Percentiles rank a stretch among this genome's conserved stretches.
phyloP scores from a whole-genome alignment of 2,329 filamentous ascomycete species.

The Salinomyces thailandicus region DNA sequence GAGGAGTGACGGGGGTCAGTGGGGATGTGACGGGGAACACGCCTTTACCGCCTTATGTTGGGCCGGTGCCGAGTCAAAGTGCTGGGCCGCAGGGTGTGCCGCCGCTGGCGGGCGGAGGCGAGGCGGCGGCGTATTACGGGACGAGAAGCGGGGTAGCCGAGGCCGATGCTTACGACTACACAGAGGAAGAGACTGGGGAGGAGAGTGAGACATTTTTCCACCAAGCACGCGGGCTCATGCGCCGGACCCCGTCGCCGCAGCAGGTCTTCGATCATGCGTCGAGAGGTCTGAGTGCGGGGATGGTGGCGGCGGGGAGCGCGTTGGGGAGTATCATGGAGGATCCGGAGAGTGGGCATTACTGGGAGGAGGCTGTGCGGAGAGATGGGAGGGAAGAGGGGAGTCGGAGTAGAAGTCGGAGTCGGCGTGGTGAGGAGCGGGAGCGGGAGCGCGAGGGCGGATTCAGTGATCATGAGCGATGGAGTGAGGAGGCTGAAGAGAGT shows the following conservation, averaged over 20 bases:
- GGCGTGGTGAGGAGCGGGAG: slow-evolving; percentile 13
- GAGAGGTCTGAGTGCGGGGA: slow-evolving; percentile 67
- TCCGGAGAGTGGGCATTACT: slow-evolving; percentile 57
- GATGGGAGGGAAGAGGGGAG: slow-evolving; percentile 9
- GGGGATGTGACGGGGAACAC: not conserved
- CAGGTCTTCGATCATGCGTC: slow-evolving; percentile 78
- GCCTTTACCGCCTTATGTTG: slow-evolving; percentile 5
- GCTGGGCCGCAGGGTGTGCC: slow-evolving; percentile 17
- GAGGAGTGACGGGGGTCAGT: not conserved
- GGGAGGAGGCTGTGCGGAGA: slow-evolving; percentile 5
- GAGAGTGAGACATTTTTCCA: slow-evolving; percentile 19
- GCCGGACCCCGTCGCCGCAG: slow-evolving; percentile 75
- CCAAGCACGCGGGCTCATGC: slow-evolving; percentile 69
- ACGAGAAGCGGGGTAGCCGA: slow-evolving; percentile 7
- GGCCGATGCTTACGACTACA: slow-evolving; percentile 4
- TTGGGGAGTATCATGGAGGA: slow-evolving; percentile 80
- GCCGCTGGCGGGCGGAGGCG: slow-evolving; percentile 19
- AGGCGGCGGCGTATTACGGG: slow-evolving; percentile 23
- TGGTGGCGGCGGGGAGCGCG: slow-evolving; percentile 71
- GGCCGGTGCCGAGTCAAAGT: slow-evolving; percentile 16
- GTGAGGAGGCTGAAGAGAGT: slow-evolving; percentile 71
- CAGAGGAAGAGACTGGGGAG: not conserved
- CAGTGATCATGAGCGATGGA: slow-evolving; percentile 78
- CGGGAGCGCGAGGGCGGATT: slow-evolving; percentile 18
- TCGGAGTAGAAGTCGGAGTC: slow-evolving; percentile 1